Evolutionary conservation across 2,329 filamentous ascomycete genomes (phyloP), one percentile per base, ranked within the genome.

Genomic region (Phialocephala sp.): DNA sequence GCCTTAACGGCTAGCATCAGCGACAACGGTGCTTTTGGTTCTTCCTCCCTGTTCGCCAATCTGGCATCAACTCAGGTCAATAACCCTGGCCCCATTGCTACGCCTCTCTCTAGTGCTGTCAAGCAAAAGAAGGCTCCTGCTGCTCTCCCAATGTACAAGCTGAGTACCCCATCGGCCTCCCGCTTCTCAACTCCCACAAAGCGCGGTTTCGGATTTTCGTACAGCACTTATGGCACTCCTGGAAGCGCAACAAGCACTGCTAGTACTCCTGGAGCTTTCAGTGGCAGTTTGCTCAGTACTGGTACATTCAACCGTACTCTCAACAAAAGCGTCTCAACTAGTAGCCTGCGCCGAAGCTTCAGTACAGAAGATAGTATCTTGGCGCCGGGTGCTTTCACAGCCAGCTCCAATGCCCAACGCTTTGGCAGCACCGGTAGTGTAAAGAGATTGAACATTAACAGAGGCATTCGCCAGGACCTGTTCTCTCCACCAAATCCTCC

Each of bases 391-490:
- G 93, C 93, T 1, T 94, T 97, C 77, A 91, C 92, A 1, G 84
- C 90, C 32, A 90, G 86, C 74, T 81, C 85, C 20, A 84, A 83
- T 64, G 83, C 85, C 41, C 87, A 89, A 65, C 85, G 87, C 71
- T 90, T 89, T 60, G 85, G 87, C n/a, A 88, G 84, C 75, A 85
- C 85, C 58, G 87, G 87, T 54, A 92, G 86, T 75, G 87, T 97
- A 72, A 97, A 97, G 82, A 94, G 93, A 77, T 85, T 99, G 64
- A 91, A 94, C 61, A 97, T 99, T 76, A 96, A 97, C 79, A 90
- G 93, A 69, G 91, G 90, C 71, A 84, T 99, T 76, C 87, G 92
- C 62, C 93, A 86, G 65, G 90, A 92, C 72, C 81, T 89, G 18
- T 91, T 90, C 75, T 84, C 83, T 2, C 86, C 87, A 1, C 86